Base-by-base conservation (phyloP, 768 basidiomycete genomes). In the Suillus decipiens region DNA sequence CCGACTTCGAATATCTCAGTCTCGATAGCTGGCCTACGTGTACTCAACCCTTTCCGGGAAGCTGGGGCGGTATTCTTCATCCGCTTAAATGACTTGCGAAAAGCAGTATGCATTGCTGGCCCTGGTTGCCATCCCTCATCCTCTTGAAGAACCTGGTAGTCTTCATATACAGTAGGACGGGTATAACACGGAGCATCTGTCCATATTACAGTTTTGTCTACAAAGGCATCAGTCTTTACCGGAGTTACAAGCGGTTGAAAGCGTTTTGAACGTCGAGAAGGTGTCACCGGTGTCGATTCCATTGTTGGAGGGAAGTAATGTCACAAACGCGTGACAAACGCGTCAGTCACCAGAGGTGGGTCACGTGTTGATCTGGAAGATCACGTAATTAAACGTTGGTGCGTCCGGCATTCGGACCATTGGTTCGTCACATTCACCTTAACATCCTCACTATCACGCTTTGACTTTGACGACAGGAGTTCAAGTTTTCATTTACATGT, bases 1-100 rank as follows among this genome's bases (percentile, higher is more conserved):
- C 91, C 92, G 7, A 90, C 73, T 2, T 67, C 72, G 68, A 83
- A 92, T 14, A 68, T 68, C 53, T 79, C 77, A 24, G 15, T 64
- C 22, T 60, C 55, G 12, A 15, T 63, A 15, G 47, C 34, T 45
- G 45, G 56, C 50, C 54, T 37, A 19, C 50, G 43, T 19, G 62
- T 57, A 17, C 63, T 53, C 12, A 64, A 60, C 45, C 66, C 47
- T 48, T 63, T 71, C 37, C 54, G 43, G 17, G 73, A 74, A 8
- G 24, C 33, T 41, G 70, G 72, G 0, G 51, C 57, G 43, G 34
- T 48, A 36, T 65, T 48, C 50, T 45, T 67, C 14, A 62, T 53
- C 43, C 74, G 74, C 19, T 68, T 64, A 58, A 75, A 76, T 2
- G 75, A 74, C 39, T 37, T 58, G 58, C 74, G 74, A 67, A 75